Base-by-base conservation (phyloP, 495 filamentous ascomycete species). In the Bryoglossum gracile region DNA sequence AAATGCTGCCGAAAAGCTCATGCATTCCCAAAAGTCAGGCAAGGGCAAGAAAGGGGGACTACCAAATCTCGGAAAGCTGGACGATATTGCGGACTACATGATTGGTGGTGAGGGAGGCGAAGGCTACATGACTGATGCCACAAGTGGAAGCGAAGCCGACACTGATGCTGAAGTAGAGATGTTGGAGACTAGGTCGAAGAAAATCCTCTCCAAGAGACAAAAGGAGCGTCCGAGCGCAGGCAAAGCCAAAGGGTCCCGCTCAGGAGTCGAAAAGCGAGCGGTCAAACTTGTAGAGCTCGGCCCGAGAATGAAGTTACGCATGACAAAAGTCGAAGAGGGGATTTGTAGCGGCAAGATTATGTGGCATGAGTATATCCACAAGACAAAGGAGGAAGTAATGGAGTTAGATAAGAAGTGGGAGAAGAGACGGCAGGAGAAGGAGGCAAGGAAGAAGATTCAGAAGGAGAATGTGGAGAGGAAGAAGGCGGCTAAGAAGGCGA, bases 121-220 rank as follows among this genome's bases (percentile, higher is more conserved):
- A 14, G 90, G 91, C 1, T 99, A 95, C 61, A 84, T 89, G 55
- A 92, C 88, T 9, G 75, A 79, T 51, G 72, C 64, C 40, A 95
- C 87, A 1, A 91, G 84, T 59, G 92, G 94, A 37, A 91, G 84
- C 40, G 94, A 99, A 56, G 65, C 86, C 37, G 94, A 96, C 33
- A 95, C 90, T 1, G 94, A 97, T 61, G 90, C 89, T 26, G 92
- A 97, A 62, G 87, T 99, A 30, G 94, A 99, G 59, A 78, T 99
- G 23, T 67, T 91, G 10, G 84, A 87, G 52, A 78, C 78, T 45
- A 74, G 75, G 8, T 76, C 84, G n/a, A 76, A 77, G 45, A 86
- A 81, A 63, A 72, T 84, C 9, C 66, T 90, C n/a, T 77, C 74
- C 47, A 82, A 79, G 56, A 68, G 74, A 36, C 77, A 81, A 48